phyloP scores from a whole-genome alignment of 2,329 filamentous ascomycete genomes.

The Ophiostoma sp. region DNA sequence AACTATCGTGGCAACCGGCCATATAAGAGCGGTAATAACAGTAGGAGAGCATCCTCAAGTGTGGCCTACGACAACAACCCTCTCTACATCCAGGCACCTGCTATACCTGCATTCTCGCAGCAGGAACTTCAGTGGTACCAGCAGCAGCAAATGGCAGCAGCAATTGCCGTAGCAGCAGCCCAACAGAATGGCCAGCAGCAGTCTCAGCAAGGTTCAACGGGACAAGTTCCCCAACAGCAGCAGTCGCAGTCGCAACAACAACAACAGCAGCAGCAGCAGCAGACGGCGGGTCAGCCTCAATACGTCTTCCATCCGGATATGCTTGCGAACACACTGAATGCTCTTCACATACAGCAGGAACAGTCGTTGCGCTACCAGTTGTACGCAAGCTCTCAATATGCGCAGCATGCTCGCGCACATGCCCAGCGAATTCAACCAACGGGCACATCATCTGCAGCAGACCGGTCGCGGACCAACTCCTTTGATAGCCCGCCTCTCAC shows the following conservation, averaged over 20 bases:
- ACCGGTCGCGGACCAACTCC: slow-evolving; percentile 56
- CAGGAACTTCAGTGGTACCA: slow-evolving; percentile 50
- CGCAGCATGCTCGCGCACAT: slow-evolving; percentile 39
- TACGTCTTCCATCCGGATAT: slow-evolving; percentile 33
- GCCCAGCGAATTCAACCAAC: slow-evolving; percentile 40
- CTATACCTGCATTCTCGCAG: slow-evolving; percentile 37
- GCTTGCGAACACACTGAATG: slow-evolving; percentile 27
- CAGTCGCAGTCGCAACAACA: slow-evolving; percentile 40
- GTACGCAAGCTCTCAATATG: slow-evolving; percentile 43
- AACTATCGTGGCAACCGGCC: slow-evolving; percentile 45
- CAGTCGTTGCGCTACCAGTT: slow-evolving; percentile 39
- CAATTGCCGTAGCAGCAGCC: slow-evolving; percentile 36
- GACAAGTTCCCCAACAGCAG: slow-evolving; percentile 33
- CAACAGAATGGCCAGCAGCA: slow-evolving; percentile 28
- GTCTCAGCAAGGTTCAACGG: slow-evolving; percentile 32
- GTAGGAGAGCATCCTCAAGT: slow-evolving; percentile 49
- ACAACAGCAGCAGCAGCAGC: slow-evolving; percentile 37
- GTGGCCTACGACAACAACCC: slow-evolving; percentile 47
- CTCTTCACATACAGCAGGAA: slow-evolving; percentile 42
- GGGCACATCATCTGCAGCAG: slow-evolving; percentile 35
- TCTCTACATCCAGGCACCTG: slow-evolving; percentile 38
- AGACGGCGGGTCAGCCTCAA: slow-evolving; percentile 37
- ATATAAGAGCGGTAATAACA: slow-evolving; percentile 42
- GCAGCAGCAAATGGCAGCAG: slow-evolving; percentile 31
- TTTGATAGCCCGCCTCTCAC: slow-evolving; percentile 57